A percentile compares a stretch with the other conserved stretches of the same genome.
Conservation (phyloP, 257 asterid genomes). For the Avicennia marina region DNA sequence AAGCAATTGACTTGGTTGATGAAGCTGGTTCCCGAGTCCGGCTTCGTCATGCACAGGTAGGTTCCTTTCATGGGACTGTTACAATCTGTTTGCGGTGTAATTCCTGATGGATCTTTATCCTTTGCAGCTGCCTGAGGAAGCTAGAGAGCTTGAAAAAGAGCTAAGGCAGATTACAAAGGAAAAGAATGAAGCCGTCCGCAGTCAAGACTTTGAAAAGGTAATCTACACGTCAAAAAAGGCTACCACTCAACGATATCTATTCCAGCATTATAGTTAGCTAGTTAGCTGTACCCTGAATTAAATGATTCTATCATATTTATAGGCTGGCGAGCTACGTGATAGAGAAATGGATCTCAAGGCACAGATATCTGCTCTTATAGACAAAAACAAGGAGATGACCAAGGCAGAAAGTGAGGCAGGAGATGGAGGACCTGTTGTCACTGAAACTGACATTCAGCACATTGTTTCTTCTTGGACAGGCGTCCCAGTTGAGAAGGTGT, state of each 20-base stretch:
- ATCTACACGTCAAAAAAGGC: no score
- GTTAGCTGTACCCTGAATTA: background rate
- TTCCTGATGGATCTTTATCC: slow-evolving; percentile 12
- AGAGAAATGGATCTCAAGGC: slow-evolving; percentile 95
- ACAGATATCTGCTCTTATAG: slow-evolving; percentile 72
- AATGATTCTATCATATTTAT: slow-evolving; percentile 10
- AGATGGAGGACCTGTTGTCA: slow-evolving; percentile 78
- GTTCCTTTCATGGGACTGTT: slow-evolving; percentile 13
- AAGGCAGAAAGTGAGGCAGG: slow-evolving; percentile 90
- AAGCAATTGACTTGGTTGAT: slow-evolving; percentile 96
- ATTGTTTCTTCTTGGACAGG: slow-evolving; percentile 97
- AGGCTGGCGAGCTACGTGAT: slow-evolving; percentile 98
- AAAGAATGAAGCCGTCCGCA: slow-evolving; percentile 90
- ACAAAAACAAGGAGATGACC: slow-evolving; percentile 90
- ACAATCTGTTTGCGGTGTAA: slow-evolving; percentile 1
- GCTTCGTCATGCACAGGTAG: slow-evolving; percentile 97
- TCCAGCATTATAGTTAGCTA: no score
- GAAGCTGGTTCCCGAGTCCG: slow-evolving; percentile 99
- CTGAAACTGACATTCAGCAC: slow-evolving; percentile 93
- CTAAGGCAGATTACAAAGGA: slow-evolving; percentile 94
- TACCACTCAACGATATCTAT: no score
- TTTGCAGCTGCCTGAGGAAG: slow-evolving; percentile 95
- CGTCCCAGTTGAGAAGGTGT: slow-evolving; percentile 92
- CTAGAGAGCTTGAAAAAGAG: slow-evolving; percentile 94
- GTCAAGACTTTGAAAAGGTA: slow-evolving; percentile 97